Conservation (phyloP, 1,139 yeast genomes). For the Blastobotrys aristatus region DNA sequence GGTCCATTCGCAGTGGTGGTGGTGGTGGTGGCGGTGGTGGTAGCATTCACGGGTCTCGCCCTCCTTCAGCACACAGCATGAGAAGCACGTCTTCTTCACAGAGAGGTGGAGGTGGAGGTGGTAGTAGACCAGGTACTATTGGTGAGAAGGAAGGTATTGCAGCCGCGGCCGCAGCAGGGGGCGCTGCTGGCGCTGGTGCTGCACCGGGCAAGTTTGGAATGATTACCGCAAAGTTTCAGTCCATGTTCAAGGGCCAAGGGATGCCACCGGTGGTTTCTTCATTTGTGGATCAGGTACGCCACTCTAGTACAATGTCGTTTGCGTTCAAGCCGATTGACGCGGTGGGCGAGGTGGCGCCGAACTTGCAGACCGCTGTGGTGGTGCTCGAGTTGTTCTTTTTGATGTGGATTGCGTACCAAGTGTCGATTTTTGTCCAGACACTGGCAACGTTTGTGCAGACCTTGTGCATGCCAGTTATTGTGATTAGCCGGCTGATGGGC, state of each 20-base stretch:
- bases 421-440: slow-evolving; percentile 31
- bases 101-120: not conserved
- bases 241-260: not conserved
- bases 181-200: not conserved
- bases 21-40: slow-evolving; percentile 1
- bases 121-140: not conserved
- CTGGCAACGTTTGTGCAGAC: slow-evolving; percentile 30
- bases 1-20: not conserved
- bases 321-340: slow-evolving; percentile 30
- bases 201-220: not conserved
- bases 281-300: slow-evolving; percentile 23
- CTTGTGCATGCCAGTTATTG: slow-evolving; percentile 31
- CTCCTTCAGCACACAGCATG: not conserved
- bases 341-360: slow-evolving; percentile 28
- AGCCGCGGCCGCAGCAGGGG: slow-evolving; percentile 3
- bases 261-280: slow-evolving; percentile 13
- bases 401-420: slow-evolving; percentile 31
- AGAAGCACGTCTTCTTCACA: not conserved
- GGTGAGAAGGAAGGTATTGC: slow-evolving; percentile 1
- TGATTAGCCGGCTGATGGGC: slow-evolving; percentile 27
- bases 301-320: slow-evolving; percentile 25
- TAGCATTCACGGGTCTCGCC: not conserved
- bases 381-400: slow-evolving; percentile 30
- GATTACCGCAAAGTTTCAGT: slow-evolving; percentile 3
- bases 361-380: slow-evolving; percentile 26